Conservation (phyloP, 2,329 filamentous ascomycete genomes). For the Fusarium pseudoanthophilum region DNA sequence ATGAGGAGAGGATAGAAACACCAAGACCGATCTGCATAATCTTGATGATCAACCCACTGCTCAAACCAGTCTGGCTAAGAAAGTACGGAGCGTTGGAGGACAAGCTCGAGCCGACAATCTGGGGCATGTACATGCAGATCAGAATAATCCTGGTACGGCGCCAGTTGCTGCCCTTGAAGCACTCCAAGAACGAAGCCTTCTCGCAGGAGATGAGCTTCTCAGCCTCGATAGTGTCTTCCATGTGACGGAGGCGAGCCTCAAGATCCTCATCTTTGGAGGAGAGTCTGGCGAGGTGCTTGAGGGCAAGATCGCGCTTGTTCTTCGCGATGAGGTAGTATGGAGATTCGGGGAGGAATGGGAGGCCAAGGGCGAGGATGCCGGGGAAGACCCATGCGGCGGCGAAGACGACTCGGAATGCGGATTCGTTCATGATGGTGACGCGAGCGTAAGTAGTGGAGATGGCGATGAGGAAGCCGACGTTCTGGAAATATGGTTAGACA, state of each 20-base stretch:
- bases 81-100: conserved; percentile 14
- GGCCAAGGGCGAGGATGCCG: conserved; percentile 9
- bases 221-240: not conserved
- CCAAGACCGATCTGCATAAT: conserved; percentile 13
- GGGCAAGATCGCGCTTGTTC: not conserved
- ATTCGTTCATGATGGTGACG: conserved; percentile 2
- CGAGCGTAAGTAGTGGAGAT: not conserved
- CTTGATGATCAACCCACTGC: not conserved
- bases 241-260: not conserved
- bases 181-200: conserved; percentile 15
- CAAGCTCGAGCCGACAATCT: conserved; percentile 7
- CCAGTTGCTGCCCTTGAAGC: conserved; percentile 20
- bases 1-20: conserved; percentile 2
- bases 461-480: conserved; percentile 2
- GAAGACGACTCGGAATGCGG: conserved; percentile 8
- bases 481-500: not conserved
- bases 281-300: conserved; percentile 3
- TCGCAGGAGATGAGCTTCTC: not conserved
- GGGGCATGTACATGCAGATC: conserved; percentile 25
- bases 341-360: conserved; percentile 20
- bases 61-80: not conserved
- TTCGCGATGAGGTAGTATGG: conserved; percentile 22
- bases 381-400: conserved; percentile 14
- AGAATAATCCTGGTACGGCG: conserved; percentile 18
- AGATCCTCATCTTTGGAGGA: not conserved